Evolutionary conservation across 2,329 filamentous ascomycete species (phyloP), one percentile per base, ranked within the genome.

Genomic region (Lecanoromycetidae sp.): DNA sequence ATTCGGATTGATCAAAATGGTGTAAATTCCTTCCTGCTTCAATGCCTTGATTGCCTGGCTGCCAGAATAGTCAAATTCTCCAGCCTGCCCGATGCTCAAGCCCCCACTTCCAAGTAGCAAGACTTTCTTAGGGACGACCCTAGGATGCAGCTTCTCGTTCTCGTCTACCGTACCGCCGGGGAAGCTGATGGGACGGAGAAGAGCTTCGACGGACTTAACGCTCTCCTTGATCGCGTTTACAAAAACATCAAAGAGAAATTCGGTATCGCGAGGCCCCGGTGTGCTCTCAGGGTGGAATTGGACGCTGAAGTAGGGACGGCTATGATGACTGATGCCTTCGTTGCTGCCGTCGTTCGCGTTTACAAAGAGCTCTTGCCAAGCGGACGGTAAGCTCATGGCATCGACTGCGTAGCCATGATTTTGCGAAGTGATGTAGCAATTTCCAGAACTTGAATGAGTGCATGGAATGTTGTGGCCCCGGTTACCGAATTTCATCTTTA

Each of bases 401-500:
- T 96, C 87, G 34, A 98, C 91, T 8, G 88, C 91, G 60, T 82
- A 98, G 64, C 91, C 91, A 66, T 98, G 91, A 67, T 98, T 98
- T 67, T 98, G 91, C 8, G 91, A 96, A 33, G 91, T 98, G 63
- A 98, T 98, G 69, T 98, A 90, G 66, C 91, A 98, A 69, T 87
- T 87, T 57, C 91, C 91, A 36, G 90, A 94, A 56, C 96, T 73
- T 76, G 94, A 77, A 69, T 84, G 95, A 9, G 90, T 96, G 73
- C 88, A 95, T 36, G 91, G 91, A 60, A 98, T 96, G 70, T 98
- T 98, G 73, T 94, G 87, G 35, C 90, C 91, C 60, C 91, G 86
- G 71, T 98, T 98, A 70, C 91, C 91, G 60, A 95, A 98, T 75
- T 96, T 96, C 87, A 98, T 94, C 75, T 98, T 98, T 60, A 76